Base-by-base conservation (phyloP, 2,329 filamentous ascomycete species). In the Exserohilum rostratum region DNA sequence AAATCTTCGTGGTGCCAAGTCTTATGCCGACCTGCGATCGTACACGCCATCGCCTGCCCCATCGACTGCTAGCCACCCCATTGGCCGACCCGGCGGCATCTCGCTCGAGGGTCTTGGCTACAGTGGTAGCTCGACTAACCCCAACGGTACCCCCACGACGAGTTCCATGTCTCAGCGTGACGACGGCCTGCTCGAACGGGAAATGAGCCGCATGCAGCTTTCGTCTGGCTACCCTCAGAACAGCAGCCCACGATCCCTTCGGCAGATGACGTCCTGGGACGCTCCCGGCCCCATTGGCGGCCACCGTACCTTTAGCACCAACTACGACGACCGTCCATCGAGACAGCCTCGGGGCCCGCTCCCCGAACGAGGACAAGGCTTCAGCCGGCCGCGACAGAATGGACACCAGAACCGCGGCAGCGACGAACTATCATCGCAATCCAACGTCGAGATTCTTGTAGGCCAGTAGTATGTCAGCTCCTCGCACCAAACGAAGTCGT, bases 41-140 rank as follows among this genome's bases (percentile, higher is more conserved):
- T 96, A 96, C 78, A 97, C 93, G 13, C 93, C 93, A 10, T 98
- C 93, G 65, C 93, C 95, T 5, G 93, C 90, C 3, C 88, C 89
- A 6, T 96, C 95, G 11, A 91, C 91, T 15, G 91, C 91, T 5
- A 96, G 91, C 79, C 96, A 96, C 72, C 87, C 91, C 50, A 85
- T 86, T 60, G 84, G 87, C 50, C 79, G 84, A 40, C 83, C 86
- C 50, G 83, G 87, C 60, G 83, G 84, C 57, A 84, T 85, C 33
- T 71, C 70, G 13, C 61, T 73, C 5, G 69, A 73, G 29, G 69
- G 65, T 5, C 64, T 72, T 20, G 75, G 78, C 11, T 80, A 81
- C 39, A 86, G 80, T 63, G 82, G 79, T 31, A 81, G 84, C 27
- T 86, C 86, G 37, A 87, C 83, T 69, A 89, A 87, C 18, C 87